Evolutionary conservation across 352 stramenopile genomes (phyloP).

Genomic region (Globisporangium parvum): DNA sequence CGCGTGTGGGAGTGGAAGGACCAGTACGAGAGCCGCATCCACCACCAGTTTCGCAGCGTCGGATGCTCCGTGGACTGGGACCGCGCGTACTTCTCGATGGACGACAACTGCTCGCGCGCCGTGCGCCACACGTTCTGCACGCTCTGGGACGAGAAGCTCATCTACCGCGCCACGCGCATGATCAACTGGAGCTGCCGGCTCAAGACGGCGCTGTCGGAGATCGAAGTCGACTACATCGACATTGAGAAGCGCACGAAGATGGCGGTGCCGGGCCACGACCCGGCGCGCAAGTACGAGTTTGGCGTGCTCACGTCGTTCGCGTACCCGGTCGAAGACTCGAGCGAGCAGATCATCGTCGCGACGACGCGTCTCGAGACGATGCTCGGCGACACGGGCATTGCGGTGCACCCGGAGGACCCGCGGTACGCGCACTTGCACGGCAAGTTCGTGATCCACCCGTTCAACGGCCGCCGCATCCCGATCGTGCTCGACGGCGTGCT

Average conservation of each 20-base stretch:
- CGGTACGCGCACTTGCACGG: conserved; percentile 99
- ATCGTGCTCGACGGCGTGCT: conserved; percentile 95
- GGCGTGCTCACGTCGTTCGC: conserved; percentile 97
- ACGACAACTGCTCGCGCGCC: conserved; percentile 95
- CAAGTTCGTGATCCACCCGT: conserved; percentile 97
- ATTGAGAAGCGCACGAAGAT: conserved; percentile 95
- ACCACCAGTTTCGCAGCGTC: conserved; percentile 87
- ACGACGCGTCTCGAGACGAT: conserved; percentile 99
- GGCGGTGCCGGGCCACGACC: conserved; percentile 94
- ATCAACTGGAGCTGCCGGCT: conserved; percentile 99
- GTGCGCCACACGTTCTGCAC: conserved; percentile 97
- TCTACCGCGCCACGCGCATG: conserved; percentile 97
- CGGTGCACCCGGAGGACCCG: conserved; percentile 97
- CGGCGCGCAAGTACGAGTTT: conserved; percentile 98
- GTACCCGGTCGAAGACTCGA: conserved; percentile 92
- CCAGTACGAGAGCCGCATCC: conserved; percentile 81
- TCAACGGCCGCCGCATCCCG: conserved; percentile 95
- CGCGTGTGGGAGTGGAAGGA: conserved; percentile 97
- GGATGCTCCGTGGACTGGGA: conserved; percentile 97
- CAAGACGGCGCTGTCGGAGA: conserved; percentile 94
- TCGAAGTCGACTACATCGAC: conserved; percentile 99
- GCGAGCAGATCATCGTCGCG: conserved; percentile 75
- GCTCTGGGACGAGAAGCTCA: conserved; percentile 89
- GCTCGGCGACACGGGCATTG: conserved; percentile 97
- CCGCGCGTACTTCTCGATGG: conserved; percentile 98